Conservation (phyloP, 2,329 filamentous ascomycete species). For the Dactylonectria estremocensis region DNA sequence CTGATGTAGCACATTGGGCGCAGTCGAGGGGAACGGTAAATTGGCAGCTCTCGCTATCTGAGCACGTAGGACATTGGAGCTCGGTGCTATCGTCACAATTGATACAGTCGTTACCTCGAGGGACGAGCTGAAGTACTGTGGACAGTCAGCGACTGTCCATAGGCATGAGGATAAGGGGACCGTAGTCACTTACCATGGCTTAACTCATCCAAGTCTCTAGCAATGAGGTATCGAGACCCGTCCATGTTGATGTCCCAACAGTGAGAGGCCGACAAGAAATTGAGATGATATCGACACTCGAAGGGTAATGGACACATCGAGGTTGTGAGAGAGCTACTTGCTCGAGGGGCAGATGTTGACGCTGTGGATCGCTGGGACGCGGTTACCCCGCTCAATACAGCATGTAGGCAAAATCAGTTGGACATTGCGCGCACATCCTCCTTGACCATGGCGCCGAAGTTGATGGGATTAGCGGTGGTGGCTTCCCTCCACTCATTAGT, state of each 20-base stretch:
- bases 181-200: conserved; percentile 46
- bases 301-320: no score
- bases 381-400: no score
- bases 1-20: conserved; percentile 62
- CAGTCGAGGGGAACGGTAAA: conserved; percentile 63
- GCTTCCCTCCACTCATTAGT: no score
- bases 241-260: conserved; percentile 45
- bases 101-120: conserved; percentile 61
- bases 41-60: conserved; percentile 59
- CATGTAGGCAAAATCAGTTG: no score
- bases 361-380: no score
- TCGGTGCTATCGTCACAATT: conserved; percentile 60
- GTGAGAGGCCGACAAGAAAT: no score
- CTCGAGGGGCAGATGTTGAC: no score
- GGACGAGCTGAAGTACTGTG: conserved; percentile 55
- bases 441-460: no score
- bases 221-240: conserved; percentile 40
- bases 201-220: conserved; percentile 51
- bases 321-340: no score
- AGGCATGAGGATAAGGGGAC: neutral
- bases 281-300: no score
- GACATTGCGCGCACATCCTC: no score
- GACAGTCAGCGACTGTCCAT: conserved; percentile 31
- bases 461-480: no score
- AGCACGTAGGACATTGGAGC: conserved; percentile 63